phyloP scores from a whole-genome alignment of 108 stramenopile species.

The Discostella stelligeroides region DNA sequence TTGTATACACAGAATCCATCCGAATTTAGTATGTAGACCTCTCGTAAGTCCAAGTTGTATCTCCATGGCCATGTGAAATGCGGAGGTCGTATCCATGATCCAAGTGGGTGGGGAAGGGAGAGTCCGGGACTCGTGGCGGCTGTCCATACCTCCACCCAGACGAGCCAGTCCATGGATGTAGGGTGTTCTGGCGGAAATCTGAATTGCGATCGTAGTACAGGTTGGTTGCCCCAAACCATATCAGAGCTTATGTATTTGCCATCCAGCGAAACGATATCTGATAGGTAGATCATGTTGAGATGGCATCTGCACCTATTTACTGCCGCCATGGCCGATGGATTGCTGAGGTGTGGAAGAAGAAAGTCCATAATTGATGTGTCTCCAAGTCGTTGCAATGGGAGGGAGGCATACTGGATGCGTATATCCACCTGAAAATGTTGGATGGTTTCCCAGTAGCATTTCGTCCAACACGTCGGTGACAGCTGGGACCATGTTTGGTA shows the following conservation, averaged over 20 bases:
- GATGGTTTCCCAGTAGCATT: neutral
- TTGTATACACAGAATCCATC: no score
- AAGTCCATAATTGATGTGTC: neutral
- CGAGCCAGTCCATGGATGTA: neutral
- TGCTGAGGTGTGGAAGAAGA: neutral
- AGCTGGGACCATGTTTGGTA: neutral
- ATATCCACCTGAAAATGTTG: neutral
- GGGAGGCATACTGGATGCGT: neutral
- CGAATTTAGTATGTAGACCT: no score
- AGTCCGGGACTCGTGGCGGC: neutral
- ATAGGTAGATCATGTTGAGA: neutral
- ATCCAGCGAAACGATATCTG: neutral
- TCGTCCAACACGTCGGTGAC: neutral
- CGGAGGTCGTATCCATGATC: neutral
- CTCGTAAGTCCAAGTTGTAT: no score
- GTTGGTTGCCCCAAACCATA: neutral
- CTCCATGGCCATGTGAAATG: neutral
- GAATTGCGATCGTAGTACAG: neutral
- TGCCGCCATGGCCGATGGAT: neutral
- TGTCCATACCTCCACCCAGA: neutral
- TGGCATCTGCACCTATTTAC: neutral
- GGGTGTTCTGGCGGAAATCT: neutral
- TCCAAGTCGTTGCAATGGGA: neutral
- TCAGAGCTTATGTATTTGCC: neutral
- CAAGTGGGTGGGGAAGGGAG: neutral